A percentile compares a stretch with the other conserved stretches of the same genome.
Conservation (phyloP, 2,329 filamentous ascomycete species). For the Xylariomycetidae sp. region DNA sequence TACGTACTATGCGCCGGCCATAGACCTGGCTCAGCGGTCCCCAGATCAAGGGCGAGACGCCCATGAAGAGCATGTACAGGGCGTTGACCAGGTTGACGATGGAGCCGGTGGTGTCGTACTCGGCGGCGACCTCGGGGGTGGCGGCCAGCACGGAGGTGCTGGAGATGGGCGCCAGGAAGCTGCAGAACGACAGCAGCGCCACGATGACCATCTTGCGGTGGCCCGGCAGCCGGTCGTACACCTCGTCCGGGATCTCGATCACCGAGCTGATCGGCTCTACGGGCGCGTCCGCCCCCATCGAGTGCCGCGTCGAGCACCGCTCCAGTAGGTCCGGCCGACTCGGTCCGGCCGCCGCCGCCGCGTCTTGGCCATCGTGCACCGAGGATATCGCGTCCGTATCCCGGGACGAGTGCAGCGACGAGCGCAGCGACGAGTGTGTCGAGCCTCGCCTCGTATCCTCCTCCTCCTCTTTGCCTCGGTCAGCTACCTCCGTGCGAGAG, state of each 20-base stretch:
- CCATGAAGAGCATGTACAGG: constrained; percentile 66
- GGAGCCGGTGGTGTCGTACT: constrained; percentile 58
- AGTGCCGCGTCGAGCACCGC: constrained; percentile 24
- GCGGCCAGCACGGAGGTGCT: constrained; percentile 69
- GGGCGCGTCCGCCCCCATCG: constrained; percentile 23
- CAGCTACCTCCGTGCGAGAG: too few relatives aligned
- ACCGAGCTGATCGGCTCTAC: constrained; percentile 24
- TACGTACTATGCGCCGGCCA: constrained; percentile 49
- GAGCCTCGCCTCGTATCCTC: not conserved
- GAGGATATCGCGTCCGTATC: too few relatives aligned
- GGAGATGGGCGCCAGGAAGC: constrained; percentile 69
- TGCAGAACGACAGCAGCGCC: constrained; percentile 63
- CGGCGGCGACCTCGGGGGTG: constrained; percentile 64
- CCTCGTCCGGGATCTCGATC: constrained; percentile 40
- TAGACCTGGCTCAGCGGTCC: constrained; percentile 64
- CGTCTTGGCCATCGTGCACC: constrained; percentile 4
- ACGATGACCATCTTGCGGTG: constrained; percentile 63
- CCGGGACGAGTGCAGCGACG: too few relatives aligned
- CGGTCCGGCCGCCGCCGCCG: constrained; percentile 1
- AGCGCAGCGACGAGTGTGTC: not conserved
- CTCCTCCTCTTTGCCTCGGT: too few relatives aligned
- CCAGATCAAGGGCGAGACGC: constrained; percentile 62
- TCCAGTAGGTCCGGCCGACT: constrained; percentile 15
- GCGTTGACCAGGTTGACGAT: constrained; percentile 72
- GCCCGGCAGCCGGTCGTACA: constrained; percentile 60